These are phyloP conservation scores for Populus tremula DNA, from an alignment of 345 rosid genomes.

Conservation along the genomic window DNA sequence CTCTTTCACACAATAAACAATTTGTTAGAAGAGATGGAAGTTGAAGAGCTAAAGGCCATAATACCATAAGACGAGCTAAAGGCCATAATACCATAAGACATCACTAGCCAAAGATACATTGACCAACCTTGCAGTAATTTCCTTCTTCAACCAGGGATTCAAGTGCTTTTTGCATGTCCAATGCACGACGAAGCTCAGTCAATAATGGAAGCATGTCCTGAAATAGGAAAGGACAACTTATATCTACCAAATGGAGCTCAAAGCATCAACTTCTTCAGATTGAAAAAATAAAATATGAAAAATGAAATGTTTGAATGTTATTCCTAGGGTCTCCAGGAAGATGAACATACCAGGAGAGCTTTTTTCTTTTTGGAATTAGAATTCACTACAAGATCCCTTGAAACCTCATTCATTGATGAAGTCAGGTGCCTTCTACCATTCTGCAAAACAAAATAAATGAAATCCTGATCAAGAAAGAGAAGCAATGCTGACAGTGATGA, in stretches of 20 bases:
- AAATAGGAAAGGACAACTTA: constrained; percentile 21
- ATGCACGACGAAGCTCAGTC: constrained; percentile 69
- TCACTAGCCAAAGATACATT: background rate
- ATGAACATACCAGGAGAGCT: constrained; percentile 70
- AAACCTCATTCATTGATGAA: constrained; percentile 90
- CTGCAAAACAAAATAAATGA: constrained; percentile 43
- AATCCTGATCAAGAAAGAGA: constrained; percentile 21
- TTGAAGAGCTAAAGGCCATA: background rate
- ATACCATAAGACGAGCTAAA: constrained; percentile 2
- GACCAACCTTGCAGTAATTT: constrained; percentile 83
- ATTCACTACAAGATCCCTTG: constrained; percentile 98
- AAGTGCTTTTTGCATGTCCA: constrained; percentile 71
- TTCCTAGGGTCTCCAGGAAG: constrained; percentile 11
- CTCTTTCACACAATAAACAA: constrained; percentile 12
- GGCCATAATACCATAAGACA: background rate
- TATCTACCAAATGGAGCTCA: background rate
- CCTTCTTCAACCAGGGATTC: constrained; percentile 90
- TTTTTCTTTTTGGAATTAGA: constrained; percentile 86
- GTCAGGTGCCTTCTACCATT: constrained; percentile 92
- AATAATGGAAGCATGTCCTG: constrained; percentile 89
- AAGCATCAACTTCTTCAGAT: background rate
- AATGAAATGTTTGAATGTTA: background rate
- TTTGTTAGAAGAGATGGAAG: background rate
- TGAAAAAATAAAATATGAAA: background rate
- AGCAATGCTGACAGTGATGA: background rate